phyloP scores from a whole-genome alignment of 169 alveolate genomes.

The Amoebophrya sp. region DNA sequence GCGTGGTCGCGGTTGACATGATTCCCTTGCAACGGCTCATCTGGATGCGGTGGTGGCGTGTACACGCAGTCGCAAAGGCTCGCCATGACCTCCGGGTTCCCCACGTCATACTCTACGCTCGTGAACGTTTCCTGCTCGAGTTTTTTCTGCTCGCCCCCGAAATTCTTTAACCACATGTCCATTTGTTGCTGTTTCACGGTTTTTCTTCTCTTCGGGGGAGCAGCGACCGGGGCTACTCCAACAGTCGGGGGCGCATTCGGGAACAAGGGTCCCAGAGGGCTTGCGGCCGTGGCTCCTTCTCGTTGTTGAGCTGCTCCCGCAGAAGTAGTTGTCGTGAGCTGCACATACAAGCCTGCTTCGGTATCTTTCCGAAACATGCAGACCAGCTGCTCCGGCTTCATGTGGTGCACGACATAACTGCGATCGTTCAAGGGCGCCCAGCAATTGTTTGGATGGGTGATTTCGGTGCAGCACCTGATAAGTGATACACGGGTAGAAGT shows the following conservation, averaged over 20 bases:
- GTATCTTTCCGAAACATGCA: not conserved
- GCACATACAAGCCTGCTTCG: not conserved
- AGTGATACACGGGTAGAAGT: too few relatives aligned
- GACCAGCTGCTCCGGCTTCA: not conserved
- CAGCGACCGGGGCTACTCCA: too few relatives aligned
- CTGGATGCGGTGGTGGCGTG: not conserved
- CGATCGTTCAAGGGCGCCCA: not conserved
- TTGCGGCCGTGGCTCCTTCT: too few relatives aligned
- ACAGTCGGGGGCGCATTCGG: too few relatives aligned
- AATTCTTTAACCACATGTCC: not conserved
- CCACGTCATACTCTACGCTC: too few relatives aligned
- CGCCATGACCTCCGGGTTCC: too few relatives aligned
- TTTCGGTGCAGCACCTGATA: not conserved
- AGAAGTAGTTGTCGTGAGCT: not conserved
- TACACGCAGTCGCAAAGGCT: not conserved
- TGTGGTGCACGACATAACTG: not conserved
- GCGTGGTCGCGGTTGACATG: not conserved
- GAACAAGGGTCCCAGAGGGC: too few relatives aligned
- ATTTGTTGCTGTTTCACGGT: not conserved
- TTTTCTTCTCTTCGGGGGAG: too few relatives aligned
- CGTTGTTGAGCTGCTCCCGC: not conserved
- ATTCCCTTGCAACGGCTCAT: not conserved
- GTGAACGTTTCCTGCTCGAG: too few relatives aligned
- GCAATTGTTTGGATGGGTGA: not conserved
- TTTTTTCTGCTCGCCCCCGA: not conserved